Evolutionary conservation across 306 rosid genomes (phyloP).

Genomic region (Malus sieversii): DNA sequence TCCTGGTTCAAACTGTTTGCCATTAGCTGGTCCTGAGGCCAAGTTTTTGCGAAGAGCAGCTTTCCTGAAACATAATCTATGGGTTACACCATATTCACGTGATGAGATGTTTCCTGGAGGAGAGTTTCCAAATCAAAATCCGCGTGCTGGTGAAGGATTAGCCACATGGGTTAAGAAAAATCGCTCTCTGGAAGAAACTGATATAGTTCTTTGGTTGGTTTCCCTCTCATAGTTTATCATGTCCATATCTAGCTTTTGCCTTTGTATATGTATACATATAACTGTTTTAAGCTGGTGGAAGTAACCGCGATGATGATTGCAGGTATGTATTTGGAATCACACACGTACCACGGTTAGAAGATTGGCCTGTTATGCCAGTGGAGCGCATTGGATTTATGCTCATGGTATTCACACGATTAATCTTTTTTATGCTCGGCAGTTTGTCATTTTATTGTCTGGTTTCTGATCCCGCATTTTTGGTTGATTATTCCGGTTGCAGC

Average conservation of each 20-base stretch:
- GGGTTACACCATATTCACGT: conserved; percentile 66
- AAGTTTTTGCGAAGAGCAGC: conserved; percentile 77
- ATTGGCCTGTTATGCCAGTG: conserved; percentile 96
- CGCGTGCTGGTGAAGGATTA: conserved; percentile 72
- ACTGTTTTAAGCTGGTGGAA: background rate
- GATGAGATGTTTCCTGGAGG: conserved; percentile 79
- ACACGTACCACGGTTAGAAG: conserved; percentile 73
- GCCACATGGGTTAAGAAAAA: conserved; percentile 74
- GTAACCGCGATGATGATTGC: conserved; percentile 14
- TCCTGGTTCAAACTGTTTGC: conserved; percentile 76
- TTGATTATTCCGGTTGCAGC: conserved; percentile 42
- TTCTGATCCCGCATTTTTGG: background rate
- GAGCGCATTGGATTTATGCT: conserved; percentile 78
- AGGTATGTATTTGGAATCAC: conserved; percentile 87
- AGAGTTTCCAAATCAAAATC: conserved; percentile 83
- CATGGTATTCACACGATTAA: conserved; percentile 33
- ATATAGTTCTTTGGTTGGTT: conserved; percentile 59
- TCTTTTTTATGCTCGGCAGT: background rate
- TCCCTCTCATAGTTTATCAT: background rate
- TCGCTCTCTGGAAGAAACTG: conserved; percentile 64
- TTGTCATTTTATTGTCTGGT: background rate
- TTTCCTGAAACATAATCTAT: conserved; percentile 77
- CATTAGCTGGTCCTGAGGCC: conserved; percentile 73
- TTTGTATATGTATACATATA: background rate
- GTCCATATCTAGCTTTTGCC: background rate